Evolutionary conservation across 1,284 basidiomycete species (phyloP).

Genomic region (Rugosomyces carneus): DNA sequence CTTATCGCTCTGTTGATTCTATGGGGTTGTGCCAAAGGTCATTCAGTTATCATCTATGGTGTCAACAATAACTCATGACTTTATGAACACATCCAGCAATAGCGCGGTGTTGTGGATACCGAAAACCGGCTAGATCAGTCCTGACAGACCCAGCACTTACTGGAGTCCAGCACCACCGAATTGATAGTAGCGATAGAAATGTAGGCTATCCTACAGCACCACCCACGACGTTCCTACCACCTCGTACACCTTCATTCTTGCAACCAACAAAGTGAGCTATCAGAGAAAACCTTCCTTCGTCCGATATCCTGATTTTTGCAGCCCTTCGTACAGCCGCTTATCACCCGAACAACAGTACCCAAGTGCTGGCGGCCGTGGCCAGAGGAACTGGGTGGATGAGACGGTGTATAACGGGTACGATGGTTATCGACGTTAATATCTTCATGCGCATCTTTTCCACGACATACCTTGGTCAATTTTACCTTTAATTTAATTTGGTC

Average conservation of each 20-base stretch:
- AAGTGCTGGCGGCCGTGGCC: conserved; percentile 7
- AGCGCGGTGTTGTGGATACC: conserved; percentile 23
- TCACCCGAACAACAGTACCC: conserved; percentile 14
- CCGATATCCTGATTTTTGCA: conserved; percentile 11
- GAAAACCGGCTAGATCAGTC: conserved; percentile 4
- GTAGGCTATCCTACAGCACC: conserved; percentile 13
- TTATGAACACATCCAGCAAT: conserved; percentile 10
- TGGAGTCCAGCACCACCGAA: conserved; percentile 24
- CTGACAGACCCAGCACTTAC: conserved; percentile 14
- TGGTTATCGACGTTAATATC: conserved; percentile 14
- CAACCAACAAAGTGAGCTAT: conserved; percentile 11
- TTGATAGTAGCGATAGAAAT: conserved; percentile 24
- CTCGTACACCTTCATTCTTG: conserved; percentile 14
- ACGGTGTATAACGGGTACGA: conserved; percentile 35
- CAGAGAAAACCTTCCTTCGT: neutral
- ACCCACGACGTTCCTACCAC: conserved; percentile 11
- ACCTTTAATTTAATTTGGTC: neutral
- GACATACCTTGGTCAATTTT: neutral
- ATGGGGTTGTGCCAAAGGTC: conserved; percentile 35
- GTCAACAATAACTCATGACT: too few species aligned
- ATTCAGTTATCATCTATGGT: too few species aligned
- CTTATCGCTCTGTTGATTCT: conserved; percentile 53
- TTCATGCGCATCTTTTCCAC: neutral
- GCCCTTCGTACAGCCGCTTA: conserved; percentile 24
- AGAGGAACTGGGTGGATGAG: conserved; percentile 40